Percentiles rank a stretch among this genome's conserved stretches.
Evolutionary conservation across 139 green algal species (phyloP).

Genomic region (Chlorella sorokiniana): DNA sequence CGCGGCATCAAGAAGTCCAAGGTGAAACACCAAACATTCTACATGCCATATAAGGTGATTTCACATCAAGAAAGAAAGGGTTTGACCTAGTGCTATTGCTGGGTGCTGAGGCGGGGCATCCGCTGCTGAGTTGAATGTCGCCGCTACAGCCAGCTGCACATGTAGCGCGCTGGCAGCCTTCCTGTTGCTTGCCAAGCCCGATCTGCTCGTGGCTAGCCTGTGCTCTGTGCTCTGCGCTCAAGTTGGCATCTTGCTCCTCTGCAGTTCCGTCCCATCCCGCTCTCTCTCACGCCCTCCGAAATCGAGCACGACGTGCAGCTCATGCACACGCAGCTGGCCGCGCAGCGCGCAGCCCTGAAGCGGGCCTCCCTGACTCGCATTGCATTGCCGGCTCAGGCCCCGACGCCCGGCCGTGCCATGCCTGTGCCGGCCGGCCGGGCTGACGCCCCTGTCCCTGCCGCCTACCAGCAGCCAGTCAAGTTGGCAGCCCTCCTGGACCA

Average conservation of each 20-base stretch:
- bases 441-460: background rate
- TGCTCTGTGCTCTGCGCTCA: background rate
- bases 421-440: background rate
- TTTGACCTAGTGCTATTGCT: no score
- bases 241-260: background rate
- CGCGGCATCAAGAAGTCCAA: background rate
- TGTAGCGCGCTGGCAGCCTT: no score
- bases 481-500: background rate
- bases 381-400: background rate
- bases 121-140: no score
- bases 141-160: no score
- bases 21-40: background rate
- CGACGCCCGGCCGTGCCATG: background rate
- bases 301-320: slow-evolving; percentile 4
- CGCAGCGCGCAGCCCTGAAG: slow-evolving; percentile 1
- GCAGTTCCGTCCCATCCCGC: slow-evolving; percentile 1
- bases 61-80: no score
- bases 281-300: background rate
- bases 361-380: background rate
- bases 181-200: no score
- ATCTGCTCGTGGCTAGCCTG: background rate
- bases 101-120: no score
- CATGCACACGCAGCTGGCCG: slow-evolving; percentile 10
- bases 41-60: background rate
- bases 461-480: background rate